phyloP scores from a whole-genome alignment of 2,329 filamentous ascomycete species.

The Penicillium capsulatum region DNA sequence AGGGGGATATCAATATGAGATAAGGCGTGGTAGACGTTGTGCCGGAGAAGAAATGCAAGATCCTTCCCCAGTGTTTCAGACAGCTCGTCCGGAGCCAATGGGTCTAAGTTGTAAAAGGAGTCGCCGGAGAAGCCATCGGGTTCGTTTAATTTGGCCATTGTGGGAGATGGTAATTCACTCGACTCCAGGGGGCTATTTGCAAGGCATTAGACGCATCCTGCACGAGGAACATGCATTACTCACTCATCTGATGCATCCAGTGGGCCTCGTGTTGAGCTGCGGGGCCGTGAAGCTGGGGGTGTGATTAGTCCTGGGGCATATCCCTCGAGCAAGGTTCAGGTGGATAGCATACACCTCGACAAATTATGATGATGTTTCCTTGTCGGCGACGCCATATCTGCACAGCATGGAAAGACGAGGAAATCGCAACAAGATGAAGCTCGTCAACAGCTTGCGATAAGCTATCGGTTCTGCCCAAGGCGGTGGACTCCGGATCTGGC shows the following conservation, averaged over 20 bases:
- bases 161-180: conserved; percentile 16
- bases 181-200: conserved; percentile 25
- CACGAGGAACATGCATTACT: conserved; percentile 30
- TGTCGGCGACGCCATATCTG: conserved; percentile 21
- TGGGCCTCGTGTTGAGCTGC: conserved; percentile 66
- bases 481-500: conserved; percentile 28
- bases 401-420: background rate
- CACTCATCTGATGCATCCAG: conserved; percentile 69
- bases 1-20: conserved; percentile 57
- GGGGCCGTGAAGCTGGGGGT: conserved; percentile 37
- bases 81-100: conserved; percentile 31
- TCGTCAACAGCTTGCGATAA: conserved; percentile 18
- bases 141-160: conserved; percentile 13
- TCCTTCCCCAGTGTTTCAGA: conserved; percentile 56
- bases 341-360: conserved; percentile 34
- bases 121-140: conserved; percentile 22
- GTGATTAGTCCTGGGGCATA: conserved; percentile 11
- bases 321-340: background rate
- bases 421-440: conserved; percentile 7
- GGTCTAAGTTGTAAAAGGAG: conserved; percentile 35
- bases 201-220: background rate
- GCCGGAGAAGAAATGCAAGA: conserved; percentile 73
- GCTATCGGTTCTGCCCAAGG: conserved; percentile 28
- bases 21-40: conserved; percentile 78
- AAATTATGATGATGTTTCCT: conserved; percentile 35